Conservation (phyloP, 2,329 filamentous ascomycete genomes). For the Thielaviopsis euricoi region DNA sequence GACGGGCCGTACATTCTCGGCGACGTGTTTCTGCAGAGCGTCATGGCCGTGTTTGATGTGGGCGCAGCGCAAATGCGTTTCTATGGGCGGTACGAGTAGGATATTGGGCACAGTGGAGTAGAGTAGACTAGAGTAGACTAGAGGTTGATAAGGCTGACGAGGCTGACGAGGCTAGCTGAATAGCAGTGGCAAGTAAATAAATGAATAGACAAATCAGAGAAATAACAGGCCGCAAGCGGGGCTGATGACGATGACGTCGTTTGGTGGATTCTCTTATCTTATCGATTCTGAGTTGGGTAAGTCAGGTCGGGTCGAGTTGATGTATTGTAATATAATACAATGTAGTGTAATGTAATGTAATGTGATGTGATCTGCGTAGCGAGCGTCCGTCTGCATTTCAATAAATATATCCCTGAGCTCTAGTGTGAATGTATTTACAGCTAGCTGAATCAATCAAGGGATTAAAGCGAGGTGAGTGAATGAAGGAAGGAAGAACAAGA, state of each 20-base stretch:
- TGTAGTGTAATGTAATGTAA: too few species aligned
- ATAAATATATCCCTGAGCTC: too few species aligned
- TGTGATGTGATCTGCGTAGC: too few species aligned
- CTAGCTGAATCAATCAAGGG: too few species aligned
- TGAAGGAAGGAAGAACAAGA: too few species aligned
- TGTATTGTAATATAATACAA: too few species aligned
- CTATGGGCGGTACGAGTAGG: constrained; percentile 16
- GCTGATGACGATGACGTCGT: neutral
- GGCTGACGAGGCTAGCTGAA: neutral
- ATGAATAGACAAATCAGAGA: neutral
- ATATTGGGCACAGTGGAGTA: neutral
- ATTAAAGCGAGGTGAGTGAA: too few species aligned
- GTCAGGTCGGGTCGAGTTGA: too few species aligned
- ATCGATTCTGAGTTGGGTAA: neutral
- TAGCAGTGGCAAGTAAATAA: too few species aligned
- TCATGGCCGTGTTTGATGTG: constrained; percentile 31
- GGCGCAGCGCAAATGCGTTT: constrained; percentile 30
- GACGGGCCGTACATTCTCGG: constrained; percentile 32
- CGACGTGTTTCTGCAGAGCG: constrained; percentile 33
- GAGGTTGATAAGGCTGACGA: too few species aligned
- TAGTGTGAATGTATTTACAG: too few species aligned
- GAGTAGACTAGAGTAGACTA: neutral
- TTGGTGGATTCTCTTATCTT: neutral
- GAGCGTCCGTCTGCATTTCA: too few species aligned
- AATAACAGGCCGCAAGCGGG: neutral